Base-by-base conservation (phyloP, 2,329 filamentous ascomycete species). In the Orbilia blumenaviensis region DNA sequence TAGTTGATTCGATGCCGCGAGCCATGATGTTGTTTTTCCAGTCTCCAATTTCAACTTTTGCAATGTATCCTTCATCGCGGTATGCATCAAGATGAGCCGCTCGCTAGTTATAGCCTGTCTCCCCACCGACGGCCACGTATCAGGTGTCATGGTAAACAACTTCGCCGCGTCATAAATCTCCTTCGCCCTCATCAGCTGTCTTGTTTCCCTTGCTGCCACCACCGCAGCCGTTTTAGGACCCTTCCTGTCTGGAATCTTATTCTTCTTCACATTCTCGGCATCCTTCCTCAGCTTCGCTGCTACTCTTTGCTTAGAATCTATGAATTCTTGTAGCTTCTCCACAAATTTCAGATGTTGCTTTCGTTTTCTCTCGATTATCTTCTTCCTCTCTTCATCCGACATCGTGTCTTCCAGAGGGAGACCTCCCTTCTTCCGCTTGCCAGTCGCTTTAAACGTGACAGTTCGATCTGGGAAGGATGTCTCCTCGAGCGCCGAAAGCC, bases 91-190 rank as follows among this genome's bases (percentile, higher is more conserved):
- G 16, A 60, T 29, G 10, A 63, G 44, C 12, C 27, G 21, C 0
- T 60, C 46, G n/a, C 44, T 34, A 14, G 58, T 76, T 16, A 76
- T 76, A 14, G 64, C 64, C 42, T 66, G 60, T 23, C 61, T 75
- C 5, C n/a, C 42, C 32, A 76, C 23, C 1, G 50, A 25, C 9
- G 72, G 72, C 72, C 72, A 76, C 4, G 32, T 29, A 12, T 18
- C 9, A 8, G 72, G 72, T 10, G 72, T 76, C 36, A 42, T 36
- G n/a, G 32, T 18, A 9, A 76, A 21, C 25, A 60, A 6, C 10
- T 42, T 34, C 25, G 72, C 72, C 2, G 34, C 48, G 2, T 44
- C 12, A 9, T 46, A 29, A 21, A 76, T 62, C 46, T 64, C 32
- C 27, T 41, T 1, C 1, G 64, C 72, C 18, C 29, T 25, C 2